These are phyloP conservation scores for Strobilomyces confusus DNA, from an alignment of 768 basidiomycete genomes.

Conservation along the genomic window DNA sequence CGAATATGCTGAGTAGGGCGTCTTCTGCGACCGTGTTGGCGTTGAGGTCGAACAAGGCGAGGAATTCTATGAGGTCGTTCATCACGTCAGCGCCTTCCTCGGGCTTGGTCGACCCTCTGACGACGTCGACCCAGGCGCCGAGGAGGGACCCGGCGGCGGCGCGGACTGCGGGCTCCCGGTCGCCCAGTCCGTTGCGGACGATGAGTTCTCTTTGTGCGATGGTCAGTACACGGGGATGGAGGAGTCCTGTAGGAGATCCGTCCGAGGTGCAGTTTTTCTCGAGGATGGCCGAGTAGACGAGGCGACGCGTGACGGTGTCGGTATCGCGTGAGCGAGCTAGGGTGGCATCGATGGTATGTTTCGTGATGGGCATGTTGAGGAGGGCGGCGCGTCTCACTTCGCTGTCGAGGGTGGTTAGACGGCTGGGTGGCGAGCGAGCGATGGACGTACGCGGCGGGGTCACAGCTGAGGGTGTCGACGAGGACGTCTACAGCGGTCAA, in stretches of 20 bases:
- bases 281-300: constrained; percentile 63
- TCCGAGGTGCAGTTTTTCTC: constrained; percentile 36
- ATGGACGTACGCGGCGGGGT: constrained; percentile 66
- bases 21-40: constrained; percentile 65
- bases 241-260: constrained; percentile 43
- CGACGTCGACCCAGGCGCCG: constrained; percentile 69
- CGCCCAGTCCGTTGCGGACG: constrained; percentile 78
- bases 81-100: constrained; percentile 36
- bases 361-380: constrained; percentile 60
- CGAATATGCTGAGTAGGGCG: constrained; percentile 70
- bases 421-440: background rate
- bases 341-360: constrained; percentile 56
- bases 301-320: constrained; percentile 69
- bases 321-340: constrained; percentile 77
- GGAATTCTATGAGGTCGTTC: constrained; percentile 43
- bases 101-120: constrained; percentile 31
- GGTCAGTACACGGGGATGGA: constrained; percentile 62
- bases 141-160: constrained; percentile 70
- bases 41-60: constrained; percentile 56
- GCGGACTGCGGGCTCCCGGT: constrained; percentile 73
- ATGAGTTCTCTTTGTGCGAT: constrained; percentile 74
- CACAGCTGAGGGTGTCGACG: constrained; percentile 61
- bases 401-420: constrained; percentile 34
- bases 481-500: constrained; percentile 55
- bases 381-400: constrained; percentile 85